Evolutionary conservation across 2,329 filamentous ascomycete genomes (phyloP).

Genomic region (Penicillium hordei): DNA sequence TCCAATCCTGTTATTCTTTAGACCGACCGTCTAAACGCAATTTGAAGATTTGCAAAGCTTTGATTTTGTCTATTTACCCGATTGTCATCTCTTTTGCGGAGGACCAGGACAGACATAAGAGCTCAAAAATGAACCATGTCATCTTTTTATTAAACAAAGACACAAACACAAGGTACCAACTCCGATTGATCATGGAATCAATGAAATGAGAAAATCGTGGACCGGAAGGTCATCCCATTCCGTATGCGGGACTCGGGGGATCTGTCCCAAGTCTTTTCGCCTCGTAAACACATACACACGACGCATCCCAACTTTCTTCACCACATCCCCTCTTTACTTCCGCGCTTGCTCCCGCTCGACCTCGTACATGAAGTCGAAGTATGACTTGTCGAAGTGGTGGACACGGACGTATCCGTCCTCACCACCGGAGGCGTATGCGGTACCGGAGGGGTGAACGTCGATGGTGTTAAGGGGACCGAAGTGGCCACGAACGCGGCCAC

Average conservation of each 20-base stretch:
- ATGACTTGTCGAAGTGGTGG: slow-evolving; percentile 97
- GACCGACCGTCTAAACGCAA: background rate
- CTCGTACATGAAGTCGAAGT: slow-evolving; percentile 99
- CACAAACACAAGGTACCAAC: slow-evolving; percentile 39
- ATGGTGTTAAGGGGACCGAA: slow-evolving; percentile 97
- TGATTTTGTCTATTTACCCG: slow-evolving; percentile 28
- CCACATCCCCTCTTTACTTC: slow-evolving; percentile 34
- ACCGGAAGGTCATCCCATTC: slow-evolving; percentile 34
- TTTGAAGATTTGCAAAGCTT: slow-evolving; percentile 27
- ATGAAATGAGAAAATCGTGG: slow-evolving; percentile 39
- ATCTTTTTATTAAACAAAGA: slow-evolving; percentile 39
- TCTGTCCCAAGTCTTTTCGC: slow-evolving; percentile 30
- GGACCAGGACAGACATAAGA: slow-evolving; percentile 16
- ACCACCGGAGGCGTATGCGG: slow-evolving; percentile 89
- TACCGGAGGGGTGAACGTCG: slow-evolving; percentile 86
- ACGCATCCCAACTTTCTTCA: slow-evolving; percentile 28
- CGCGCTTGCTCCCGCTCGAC: slow-evolving; percentile 78
- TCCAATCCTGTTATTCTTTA: background rate
- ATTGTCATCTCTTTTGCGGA: slow-evolving; percentile 22
- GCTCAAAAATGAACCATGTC: slow-evolving; percentile 29
- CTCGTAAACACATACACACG: slow-evolving; percentile 40
- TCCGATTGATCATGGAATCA: slow-evolving; percentile 43
- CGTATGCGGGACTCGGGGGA: slow-evolving; percentile 29
- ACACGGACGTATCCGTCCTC: slow-evolving; percentile 98
- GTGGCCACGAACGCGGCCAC: slow-evolving; percentile 93